Evolutionary conservation across 805 yeast genomes (phyloP), one percentile per base, ranked within the genome.

Genomic region (Metschnikowia shivogae): DNA sequence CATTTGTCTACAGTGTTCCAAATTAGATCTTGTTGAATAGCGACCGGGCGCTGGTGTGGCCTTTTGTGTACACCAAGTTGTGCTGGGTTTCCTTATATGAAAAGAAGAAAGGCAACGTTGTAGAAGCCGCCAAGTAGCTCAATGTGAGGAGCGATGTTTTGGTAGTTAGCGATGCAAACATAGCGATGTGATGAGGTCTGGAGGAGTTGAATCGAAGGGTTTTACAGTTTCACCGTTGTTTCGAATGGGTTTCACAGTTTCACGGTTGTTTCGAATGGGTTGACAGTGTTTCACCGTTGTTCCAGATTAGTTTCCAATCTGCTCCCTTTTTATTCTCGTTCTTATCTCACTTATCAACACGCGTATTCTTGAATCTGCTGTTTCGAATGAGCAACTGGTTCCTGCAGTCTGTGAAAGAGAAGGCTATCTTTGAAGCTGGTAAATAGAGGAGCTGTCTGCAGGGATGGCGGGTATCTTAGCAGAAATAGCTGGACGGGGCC

Each of bases 81-180:
- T 50, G 48, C 33, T 50, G 46, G 12, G 72, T 53, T 46, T 70
- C 76, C 45, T 61, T 67, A 52, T 70, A 71, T 3, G 73, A 67
- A 44, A 69, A 67, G 37, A 64, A 47, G 44, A 71, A 70, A 3
- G 76, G 76, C 33, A 64, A 46, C 17, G 73, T 67, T 30, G 72
- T 59, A 10, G 73, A 65, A 10, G 67, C 45, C 5, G 72, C 65
- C 51, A 71, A 63, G 58, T 71, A 71, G 34, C 67, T 63, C 42
- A 71, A 58, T 34, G 68, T 54, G 42, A 70, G 56, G 17, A 62
- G 54, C 34, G 70, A 58, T 10, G 65, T 57, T 47, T 57, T 63
- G 43, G 60, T 54, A 33, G 54, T 55, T 44, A 56, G 42, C 10
- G 61, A 33, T 43, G 53, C 38, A 51, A 58, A 49, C 64, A 61